These are phyloP conservation scores for Phytopythium litorale DNA, from an alignment of 352 stramenopile genomes.

Conservation along the genomic window DNA sequence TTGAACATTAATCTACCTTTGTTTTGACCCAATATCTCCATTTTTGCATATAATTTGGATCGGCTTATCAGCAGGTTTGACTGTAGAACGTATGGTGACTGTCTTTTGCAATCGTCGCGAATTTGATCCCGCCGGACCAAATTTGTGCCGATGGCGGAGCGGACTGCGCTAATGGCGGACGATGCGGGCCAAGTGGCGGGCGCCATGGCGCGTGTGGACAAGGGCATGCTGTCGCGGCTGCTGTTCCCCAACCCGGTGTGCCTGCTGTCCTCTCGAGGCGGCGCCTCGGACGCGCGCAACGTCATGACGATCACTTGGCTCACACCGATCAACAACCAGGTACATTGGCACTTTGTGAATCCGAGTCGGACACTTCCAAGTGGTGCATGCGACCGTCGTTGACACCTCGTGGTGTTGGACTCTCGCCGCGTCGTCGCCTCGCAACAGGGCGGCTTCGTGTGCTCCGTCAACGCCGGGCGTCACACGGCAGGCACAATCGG, in stretches of 20 bases:
- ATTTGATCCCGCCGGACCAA: neutral
- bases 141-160: slow-evolving; percentile 3
- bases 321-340: slow-evolving; percentile 86
- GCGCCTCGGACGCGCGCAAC: slow-evolving; percentile 15
- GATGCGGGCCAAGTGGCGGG: neutral
- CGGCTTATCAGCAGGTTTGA: no score
- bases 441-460: slow-evolving; percentile 64
- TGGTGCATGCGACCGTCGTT: neutral
- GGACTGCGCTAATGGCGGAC: neutral
- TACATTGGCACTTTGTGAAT: slow-evolving; percentile 9
- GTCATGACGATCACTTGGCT: slow-evolving; percentile 89
- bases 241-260: slow-evolving; percentile 84
- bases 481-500: slow-evolving; percentile 64
- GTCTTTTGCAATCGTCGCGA: no score
- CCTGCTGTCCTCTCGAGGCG: slow-evolving; percentile 40
- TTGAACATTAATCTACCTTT: no score
- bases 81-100: no score
- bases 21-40: no score
- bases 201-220: slow-evolving; percentile 27
- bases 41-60: no score
- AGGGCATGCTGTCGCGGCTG: slow-evolving; percentile 69
- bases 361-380: neutral
- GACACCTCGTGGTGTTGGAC: neutral
- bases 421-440: no score
- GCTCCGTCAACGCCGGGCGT: slow-evolving; percentile 72